Evolutionary conservation across 2,329 filamentous ascomycete genomes (phyloP).

Genomic region (Monilinia polystroma): DNA sequence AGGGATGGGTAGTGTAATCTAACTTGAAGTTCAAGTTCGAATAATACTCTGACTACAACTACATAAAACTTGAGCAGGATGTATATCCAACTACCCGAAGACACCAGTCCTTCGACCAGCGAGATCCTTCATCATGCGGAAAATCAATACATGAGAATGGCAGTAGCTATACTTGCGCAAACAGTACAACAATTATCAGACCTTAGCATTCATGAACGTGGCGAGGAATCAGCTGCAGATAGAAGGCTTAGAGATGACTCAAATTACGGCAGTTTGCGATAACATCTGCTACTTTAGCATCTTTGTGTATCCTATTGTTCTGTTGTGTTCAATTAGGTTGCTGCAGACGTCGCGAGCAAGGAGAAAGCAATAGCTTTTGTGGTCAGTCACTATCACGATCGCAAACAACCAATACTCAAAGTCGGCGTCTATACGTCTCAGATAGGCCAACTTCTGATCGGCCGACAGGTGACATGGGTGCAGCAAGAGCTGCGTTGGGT

Average conservation of each 20-base stretch:
- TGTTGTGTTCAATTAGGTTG: no score
- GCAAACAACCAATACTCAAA: not conserved
- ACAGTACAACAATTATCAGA: not conserved
- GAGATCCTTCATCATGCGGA: not conserved
- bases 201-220: not conserved
- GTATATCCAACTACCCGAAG: not conserved
- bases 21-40: not conserved
- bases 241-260: not conserved
- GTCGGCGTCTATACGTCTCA: not conserved
- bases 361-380: not conserved
- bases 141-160: not conserved
- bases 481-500: not conserved
- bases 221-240: not conserved
- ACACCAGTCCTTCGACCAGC: no score
- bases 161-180: not conserved
- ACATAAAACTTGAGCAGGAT: not conserved
- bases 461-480: conserved; percentile 9
- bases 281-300: not conserved
- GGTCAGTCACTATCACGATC: not conserved
- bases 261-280: not conserved
- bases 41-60: not conserved
- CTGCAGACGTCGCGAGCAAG: not conserved
- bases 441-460: not conserved
- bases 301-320: not conserved
- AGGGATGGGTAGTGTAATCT: no score